phyloP scores from a whole-genome alignment of 2,329 filamentous ascomycete genomes.

The Sporothrix phasma region DNA sequence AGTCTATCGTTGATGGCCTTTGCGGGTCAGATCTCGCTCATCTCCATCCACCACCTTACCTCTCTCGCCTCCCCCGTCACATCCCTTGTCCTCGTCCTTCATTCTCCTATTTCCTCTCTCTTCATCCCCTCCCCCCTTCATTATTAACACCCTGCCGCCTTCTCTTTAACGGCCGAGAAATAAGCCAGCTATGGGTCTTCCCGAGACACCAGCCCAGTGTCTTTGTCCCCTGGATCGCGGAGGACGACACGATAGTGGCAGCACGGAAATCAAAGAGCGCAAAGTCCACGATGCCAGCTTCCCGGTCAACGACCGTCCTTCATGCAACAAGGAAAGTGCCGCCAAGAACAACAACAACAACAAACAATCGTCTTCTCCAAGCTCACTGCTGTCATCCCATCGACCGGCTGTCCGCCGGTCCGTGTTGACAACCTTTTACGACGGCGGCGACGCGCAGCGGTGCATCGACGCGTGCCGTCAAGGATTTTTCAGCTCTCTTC shows the following conservation, averaged over 20 bases:
- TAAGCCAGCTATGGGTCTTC: conserved; percentile 11
- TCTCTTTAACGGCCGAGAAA: not conserved
- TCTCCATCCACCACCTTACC: not conserved
- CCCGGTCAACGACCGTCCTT: no score
- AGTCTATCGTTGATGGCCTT: not conserved
- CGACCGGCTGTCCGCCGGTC: not conserved
- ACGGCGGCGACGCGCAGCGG: conserved; percentile 11
- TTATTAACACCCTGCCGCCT: not conserved
- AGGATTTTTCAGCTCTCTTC: conserved; percentile 11
- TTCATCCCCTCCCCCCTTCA: not conserved
- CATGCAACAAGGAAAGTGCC: not conserved
- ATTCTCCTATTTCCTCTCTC: not conserved
- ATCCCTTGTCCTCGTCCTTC: not conserved
- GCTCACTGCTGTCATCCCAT: not conserved
- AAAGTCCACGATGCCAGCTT: not conserved
- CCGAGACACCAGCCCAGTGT: conserved; percentile 17
- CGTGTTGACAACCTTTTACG: conserved; percentile 7
- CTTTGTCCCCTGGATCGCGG: conserved; percentile 13
- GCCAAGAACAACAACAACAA: no score
- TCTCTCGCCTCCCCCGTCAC: not conserved
- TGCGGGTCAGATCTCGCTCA: not conserved
- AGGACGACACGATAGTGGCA: not conserved
- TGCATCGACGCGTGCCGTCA: conserved; percentile 16
- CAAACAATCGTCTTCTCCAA: not conserved
- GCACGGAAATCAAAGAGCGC: not conserved